Conservation (phyloP, 2,329 filamentous ascomycete species). For the Grosmannia huntii region DNA sequence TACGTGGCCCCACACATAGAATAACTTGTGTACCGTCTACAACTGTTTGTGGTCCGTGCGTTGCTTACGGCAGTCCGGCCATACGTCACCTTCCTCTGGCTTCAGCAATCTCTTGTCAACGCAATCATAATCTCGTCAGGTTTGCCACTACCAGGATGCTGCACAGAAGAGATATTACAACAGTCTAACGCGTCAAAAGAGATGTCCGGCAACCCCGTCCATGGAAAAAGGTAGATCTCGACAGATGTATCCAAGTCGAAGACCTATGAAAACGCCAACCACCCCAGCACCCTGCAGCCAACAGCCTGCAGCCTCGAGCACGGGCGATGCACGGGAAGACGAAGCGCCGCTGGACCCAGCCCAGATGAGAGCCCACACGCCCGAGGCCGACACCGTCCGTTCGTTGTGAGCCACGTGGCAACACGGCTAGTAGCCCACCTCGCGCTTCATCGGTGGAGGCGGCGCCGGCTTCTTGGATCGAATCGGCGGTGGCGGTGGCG, state of each 20-base stretch:
- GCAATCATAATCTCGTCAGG: background rate
- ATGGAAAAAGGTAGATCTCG: background rate
- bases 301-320: no score
- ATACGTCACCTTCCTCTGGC: no score
- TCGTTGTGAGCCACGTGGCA: no score
- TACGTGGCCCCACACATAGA: no score
- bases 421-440: background rate
- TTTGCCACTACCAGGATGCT: background rate
- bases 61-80: no score
- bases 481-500: slow-evolving; percentile 33
- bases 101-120: no score
- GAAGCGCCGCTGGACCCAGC: no score
- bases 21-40: no score
- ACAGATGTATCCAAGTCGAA: no score
- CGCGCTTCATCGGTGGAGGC: slow-evolving; percentile 26
- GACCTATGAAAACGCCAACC: background rate
- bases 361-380: no score
- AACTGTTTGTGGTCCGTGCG: background rate
- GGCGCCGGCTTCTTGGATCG: slow-evolving; percentile 42
- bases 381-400: no score
- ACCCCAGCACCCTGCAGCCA: background rate
- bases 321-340: no score
- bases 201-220: background rate
- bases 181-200: background rate
- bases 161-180: background rate